Evolutionary conservation across 306 rosid genomes (phyloP).

Genomic region (Glycyrrhiza uralensis): DNA sequence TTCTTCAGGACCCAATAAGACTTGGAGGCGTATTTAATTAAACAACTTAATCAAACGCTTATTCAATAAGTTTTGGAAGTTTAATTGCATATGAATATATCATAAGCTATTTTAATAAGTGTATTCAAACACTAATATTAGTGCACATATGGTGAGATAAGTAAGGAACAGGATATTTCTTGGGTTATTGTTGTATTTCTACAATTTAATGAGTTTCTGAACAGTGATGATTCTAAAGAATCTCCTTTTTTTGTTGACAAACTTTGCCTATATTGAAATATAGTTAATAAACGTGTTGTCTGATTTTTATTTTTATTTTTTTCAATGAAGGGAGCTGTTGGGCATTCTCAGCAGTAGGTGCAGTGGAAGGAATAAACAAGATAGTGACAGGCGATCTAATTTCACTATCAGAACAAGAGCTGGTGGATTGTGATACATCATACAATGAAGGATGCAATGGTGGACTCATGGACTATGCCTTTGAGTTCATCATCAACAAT

Average conservation of each 20-base stretch:
- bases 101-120: too few species aligned
- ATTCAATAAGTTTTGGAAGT: too few species aligned
- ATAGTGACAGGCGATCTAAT: slow-evolving; percentile 75
- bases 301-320: background rate
- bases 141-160: too few species aligned
- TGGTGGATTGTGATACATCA: slow-evolving; percentile 83
- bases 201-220: background rate
- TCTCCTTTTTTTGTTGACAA: background rate
- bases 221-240: background rate
- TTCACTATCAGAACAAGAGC: slow-evolving; percentile 87
- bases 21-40: too few species aligned
- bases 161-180: too few species aligned
- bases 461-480: slow-evolving; percentile 91
- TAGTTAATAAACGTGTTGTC: background rate
- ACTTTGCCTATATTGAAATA: background rate
- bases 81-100: too few species aligned
- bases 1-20: background rate
- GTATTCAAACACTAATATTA: too few species aligned
- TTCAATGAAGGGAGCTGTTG: slow-evolving; percentile 92
- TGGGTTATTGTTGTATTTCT: background rate
- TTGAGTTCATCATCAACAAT: slow-evolving; percentile 75
- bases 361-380: slow-evolving; percentile 86
- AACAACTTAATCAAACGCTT: too few species aligned
- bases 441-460: slow-evolving; percentile 91
- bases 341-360: slow-evolving; percentile 80